Evolutionary conservation across 768 basidiomycete species (phyloP).

Genomic region (Trametes coccinea): DNA sequence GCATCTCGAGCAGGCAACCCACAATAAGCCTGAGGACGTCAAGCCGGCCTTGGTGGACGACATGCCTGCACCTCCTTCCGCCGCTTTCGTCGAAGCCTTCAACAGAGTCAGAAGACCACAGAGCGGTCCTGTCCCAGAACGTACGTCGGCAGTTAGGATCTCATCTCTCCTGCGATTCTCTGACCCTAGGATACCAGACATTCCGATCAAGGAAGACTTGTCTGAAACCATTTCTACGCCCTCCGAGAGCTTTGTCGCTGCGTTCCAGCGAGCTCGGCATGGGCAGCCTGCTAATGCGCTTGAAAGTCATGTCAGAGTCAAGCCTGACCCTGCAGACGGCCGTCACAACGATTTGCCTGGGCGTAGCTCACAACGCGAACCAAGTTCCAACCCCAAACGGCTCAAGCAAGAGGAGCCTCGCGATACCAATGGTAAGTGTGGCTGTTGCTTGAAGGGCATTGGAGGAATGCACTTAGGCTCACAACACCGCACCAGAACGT

Average conservation of each 20-base stretch:
- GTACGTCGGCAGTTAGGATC: neutral
- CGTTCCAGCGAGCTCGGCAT: neutral
- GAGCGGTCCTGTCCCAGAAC: neutral
- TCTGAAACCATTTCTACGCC: neutral
- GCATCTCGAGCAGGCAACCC: neutral
- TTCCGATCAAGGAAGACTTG: constrained; percentile 12
- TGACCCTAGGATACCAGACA: neutral
- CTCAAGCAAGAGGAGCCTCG: constrained; percentile 15
- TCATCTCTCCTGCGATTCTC: neutral
- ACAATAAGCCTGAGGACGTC: neutral
- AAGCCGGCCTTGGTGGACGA: neutral
- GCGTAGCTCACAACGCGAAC: neutral
- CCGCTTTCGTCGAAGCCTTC: constrained; percentile 16
- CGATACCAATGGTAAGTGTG: neutral
- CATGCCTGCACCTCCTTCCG: constrained; percentile 2
- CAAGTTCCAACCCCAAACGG: constrained; percentile 1
- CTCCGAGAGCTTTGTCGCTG: neutral
- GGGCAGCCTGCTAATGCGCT: neutral
- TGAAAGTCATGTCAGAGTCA: neutral
- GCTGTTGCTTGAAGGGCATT: neutral
- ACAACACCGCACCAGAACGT: neutral
- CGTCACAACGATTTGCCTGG: neutral
- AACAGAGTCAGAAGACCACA: neutral
- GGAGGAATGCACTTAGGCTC: neutral
- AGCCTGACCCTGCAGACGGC: neutral